Evolutionary conservation across 345 rosid genomes (phyloP), one percentile per base, ranked within the genome.

Genomic region (Moricandia moricandioides): DNA sequence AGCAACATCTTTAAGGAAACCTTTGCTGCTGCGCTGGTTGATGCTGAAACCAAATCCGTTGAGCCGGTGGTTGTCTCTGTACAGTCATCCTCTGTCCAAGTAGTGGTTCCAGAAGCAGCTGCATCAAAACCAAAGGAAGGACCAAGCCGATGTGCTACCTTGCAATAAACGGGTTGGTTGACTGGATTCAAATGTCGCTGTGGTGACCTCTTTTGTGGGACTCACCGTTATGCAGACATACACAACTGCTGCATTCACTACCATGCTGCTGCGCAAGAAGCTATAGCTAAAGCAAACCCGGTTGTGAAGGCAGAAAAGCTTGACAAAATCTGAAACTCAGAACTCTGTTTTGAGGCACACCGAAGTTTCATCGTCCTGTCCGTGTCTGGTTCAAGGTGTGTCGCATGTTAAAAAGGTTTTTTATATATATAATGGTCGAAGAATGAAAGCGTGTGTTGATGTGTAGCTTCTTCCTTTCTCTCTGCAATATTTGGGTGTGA

Each of bases 251-350:
- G 85, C 37, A n/a, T 93, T 89, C 60, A 89, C 67, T 93, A 90
- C 76, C 88, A 84, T 39, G 84, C 86, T 70, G 88, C 91, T 80
- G 97, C 86, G 2, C 90, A 87, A 70, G 91, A 87, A 67, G 96
- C 97, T 2, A 93, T 90, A 67, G 91, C 97, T 13, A 89, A 84
- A 80, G 91, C 97, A 66, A 93, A 92, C 79, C 98, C 98, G 3
- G 81, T 90, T 73, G 85, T 93, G 78, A 93, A 87, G 79, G 95
- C 97, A 52, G 95, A 90, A 82, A 93, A 93, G 88, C 98, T 93
- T 4, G 91, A 92, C 74, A 92, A 92, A 78, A 88, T 92, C 76
- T 92, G 75, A 77, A 74, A 65, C 10, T 29, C 11, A 4, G 5
- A 61, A 37, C 67, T 59, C 68, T 75, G 78, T 14, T 67, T 74